Conservation (phyloP, 768 basidiomycete genomes). For the Jaapia argillacea region DNA sequence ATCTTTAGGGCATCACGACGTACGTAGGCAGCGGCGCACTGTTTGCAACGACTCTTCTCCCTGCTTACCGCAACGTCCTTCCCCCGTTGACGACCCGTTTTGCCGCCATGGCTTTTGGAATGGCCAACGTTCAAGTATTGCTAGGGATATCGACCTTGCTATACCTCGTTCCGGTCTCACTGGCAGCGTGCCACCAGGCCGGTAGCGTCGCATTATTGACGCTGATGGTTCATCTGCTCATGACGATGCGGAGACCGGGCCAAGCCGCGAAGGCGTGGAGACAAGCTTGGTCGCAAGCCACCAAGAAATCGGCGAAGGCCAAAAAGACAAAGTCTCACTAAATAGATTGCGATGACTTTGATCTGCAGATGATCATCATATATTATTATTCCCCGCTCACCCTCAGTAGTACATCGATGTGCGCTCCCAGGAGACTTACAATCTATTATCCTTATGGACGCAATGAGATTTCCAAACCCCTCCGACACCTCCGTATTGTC, state of each 20-base stretch:
- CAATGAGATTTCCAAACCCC: too few species aligned
- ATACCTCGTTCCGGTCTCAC: conserved; percentile 85
- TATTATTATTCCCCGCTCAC: too few species aligned
- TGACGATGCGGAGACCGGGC: conserved; percentile 63
- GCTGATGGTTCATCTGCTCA: conserved; percentile 66
- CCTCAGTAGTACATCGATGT: too few species aligned
- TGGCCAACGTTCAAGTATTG: conserved; percentile 78
- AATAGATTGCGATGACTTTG: too few species aligned
- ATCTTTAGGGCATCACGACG: conserved; percentile 72
- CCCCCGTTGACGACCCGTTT: conserved; percentile 52
- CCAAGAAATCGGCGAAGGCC: neutral
- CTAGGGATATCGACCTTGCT: conserved; percentile 75
- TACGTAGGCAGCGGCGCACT: conserved; percentile 60
- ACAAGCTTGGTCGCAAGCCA: conserved; percentile 15
- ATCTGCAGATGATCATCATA: too few species aligned
- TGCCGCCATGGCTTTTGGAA: conserved; percentile 52
- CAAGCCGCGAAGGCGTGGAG: conserved; percentile 55
- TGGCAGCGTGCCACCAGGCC: conserved; percentile 92
- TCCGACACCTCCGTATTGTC: too few species aligned
- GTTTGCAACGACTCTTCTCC: conserved; percentile 45
- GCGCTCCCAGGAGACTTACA: too few species aligned
- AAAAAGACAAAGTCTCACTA: too few species aligned
- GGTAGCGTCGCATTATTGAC: conserved; percentile 87
- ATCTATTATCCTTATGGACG: too few species aligned
- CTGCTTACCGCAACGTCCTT: conserved; percentile 34